Evolutionary conservation across 2,329 filamentous ascomycete species (phyloP).

Genomic region (Beauveria sp.): DNA sequence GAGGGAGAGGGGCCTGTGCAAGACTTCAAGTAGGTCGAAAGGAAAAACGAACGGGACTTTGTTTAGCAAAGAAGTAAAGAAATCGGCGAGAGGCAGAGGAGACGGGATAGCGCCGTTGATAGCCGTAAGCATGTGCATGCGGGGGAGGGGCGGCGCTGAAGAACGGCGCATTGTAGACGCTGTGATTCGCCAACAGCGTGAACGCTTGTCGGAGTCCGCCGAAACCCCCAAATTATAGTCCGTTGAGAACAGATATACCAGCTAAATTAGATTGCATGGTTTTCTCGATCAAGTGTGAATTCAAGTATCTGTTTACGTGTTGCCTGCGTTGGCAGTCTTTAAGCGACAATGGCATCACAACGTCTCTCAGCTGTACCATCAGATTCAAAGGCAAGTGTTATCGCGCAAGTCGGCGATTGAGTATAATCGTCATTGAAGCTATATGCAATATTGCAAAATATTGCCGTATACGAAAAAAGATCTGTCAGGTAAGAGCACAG

Average conservation of each 20-base stretch:
- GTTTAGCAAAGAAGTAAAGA: not conserved
- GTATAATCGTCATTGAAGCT: not conserved
- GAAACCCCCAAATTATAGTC: not conserved
- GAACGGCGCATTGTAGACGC: not conserved
- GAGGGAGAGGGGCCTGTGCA: too few species aligned
- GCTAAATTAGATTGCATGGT: too few species aligned
- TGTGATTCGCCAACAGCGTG: not conserved
- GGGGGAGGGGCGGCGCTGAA: not conserved
- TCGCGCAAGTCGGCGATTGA: not conserved
- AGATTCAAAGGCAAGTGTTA: too few species aligned
- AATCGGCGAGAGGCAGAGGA: not conserved
- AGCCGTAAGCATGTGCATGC: slow-evolving; percentile 6
- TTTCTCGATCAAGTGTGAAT: too few species aligned
- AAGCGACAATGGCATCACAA: too few species aligned
- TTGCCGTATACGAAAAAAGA: not conserved
- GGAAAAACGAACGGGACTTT: too few species aligned
- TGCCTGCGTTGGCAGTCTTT: too few species aligned
- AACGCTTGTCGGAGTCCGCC: slow-evolving; percentile 3
- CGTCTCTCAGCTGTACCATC: too few species aligned
- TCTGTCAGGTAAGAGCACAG: not conserved
- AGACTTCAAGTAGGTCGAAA: too few species aligned
- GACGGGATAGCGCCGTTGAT: not conserved
- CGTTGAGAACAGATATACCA: not conserved
- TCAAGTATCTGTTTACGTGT: too few species aligned
- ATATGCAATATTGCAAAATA: not conserved